Base-by-base conservation (phyloP, 2,329 filamentous ascomycete species). In the Herpotrichia juniperi region DNA sequence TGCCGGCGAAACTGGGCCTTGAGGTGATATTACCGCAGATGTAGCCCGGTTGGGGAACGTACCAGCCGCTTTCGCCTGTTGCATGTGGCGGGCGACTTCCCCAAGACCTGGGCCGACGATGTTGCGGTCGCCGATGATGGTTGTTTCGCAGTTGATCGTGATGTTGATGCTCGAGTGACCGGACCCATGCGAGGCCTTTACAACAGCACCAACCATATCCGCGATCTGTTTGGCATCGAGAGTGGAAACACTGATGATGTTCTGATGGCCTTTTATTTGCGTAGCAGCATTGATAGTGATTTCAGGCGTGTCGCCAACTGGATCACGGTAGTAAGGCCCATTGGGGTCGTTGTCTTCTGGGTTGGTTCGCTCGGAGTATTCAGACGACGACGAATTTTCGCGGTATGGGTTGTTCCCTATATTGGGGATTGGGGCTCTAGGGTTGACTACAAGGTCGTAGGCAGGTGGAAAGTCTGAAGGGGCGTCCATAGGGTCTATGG, bases 281-380 rank as follows among this genome's bases (percentile, higher is more conserved):
- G 68, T 72, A 0, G 63, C 59, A 7, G 69, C 67, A 51, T 73
- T 73, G 49, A 73, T 61, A 17, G 63, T 72, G 31, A 73, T 56
- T 48, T 72, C 68, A n/a, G 66, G 66, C 9, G 45, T 56, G 3
- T 66, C 59, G 14, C 37, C 30, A 4, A 34, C 26, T 7, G 40
- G 4, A 10, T 39, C 31, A 10, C 63, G 59, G 7, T 57, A 53
- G 19, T 64, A 57, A 17, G 57, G 50, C n/a, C n/a, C n/a, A n/a
- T 19, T 58, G 49, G 4, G n/a, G n/a, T 54, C 57, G n/a, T 63
- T 61, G 19, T 60, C 52, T 39, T 61, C 49, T 9, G 35, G 40
- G 5, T 50, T 42, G 6, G 5, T 31, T 9, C n/a, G 9, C 10
- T 47, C 48, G 6, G 16, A n/a, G 16, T 51, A 26, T 7, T 30